Conservation (phyloP, 495 filamentous ascomycete genomes). For the Penicillium coprophilum region DNA sequence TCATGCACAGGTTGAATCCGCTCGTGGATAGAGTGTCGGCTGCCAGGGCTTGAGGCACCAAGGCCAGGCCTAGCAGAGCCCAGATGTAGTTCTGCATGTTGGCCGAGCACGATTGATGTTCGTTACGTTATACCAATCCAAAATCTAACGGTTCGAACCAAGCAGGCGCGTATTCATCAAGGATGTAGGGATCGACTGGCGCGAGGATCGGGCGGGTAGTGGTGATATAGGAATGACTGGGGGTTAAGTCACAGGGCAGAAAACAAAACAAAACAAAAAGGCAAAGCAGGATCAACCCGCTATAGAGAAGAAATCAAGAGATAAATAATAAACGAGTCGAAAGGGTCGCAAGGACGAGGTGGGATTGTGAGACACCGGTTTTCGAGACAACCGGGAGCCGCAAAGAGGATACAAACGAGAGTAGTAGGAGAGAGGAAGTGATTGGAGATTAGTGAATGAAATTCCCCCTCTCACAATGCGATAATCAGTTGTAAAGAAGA, state of each 20-base stretch:
- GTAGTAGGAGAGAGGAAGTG: slow-evolving; percentile 7
- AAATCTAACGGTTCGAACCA: background rate
- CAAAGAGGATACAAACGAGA: background rate
- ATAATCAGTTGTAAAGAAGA: slow-evolving; percentile 2
- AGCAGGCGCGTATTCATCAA: slow-evolving; percentile 5
- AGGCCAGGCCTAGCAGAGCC: slow-evolving; percentile 33
- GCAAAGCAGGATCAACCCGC: slow-evolving; percentile 35
- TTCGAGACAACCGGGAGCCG: slow-evolving; percentile 6
- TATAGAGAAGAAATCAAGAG: background rate
- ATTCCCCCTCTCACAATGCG: slow-evolving; percentile 7
- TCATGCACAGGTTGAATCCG: slow-evolving; percentile 75
- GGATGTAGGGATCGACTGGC: slow-evolving; percentile 11
- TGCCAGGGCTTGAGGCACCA: slow-evolving; percentile 52
- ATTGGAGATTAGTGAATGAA: slow-evolving; percentile 10
- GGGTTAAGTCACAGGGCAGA: background rate
- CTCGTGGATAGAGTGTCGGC: slow-evolving; percentile 74
- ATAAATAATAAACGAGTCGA: slow-evolving; percentile 7
- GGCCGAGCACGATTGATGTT: slow-evolving; percentile 6
- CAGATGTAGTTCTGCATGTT: slow-evolving; percentile 33
- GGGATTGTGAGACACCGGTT: slow-evolving; percentile 7
- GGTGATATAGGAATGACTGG: slow-evolving; percentile 7
- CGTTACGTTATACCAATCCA: background rate
- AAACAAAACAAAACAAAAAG: background rate
- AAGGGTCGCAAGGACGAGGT: slow-evolving; percentile 1
- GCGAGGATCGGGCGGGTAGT: slow-evolving; percentile 3